These are phyloP conservation scores for Cyathus striatus DNA, from an alignment of 768 basidiomycete genomes.

Conservation along the genomic window DNA sequence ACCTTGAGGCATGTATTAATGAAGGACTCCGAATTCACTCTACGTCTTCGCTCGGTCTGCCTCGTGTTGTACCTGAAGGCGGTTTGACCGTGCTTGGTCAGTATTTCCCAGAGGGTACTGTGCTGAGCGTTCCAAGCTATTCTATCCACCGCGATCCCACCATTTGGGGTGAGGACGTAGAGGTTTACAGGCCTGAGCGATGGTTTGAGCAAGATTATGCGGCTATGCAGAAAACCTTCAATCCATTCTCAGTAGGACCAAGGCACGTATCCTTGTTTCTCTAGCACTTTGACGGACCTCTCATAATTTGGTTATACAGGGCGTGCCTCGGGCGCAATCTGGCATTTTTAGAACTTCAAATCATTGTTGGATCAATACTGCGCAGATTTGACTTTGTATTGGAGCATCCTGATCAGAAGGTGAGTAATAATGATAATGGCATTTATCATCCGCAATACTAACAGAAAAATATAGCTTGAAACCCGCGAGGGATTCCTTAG, in stretches of 20 bases:
- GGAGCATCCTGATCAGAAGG: conserved; percentile 50
- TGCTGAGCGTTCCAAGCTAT: conserved; percentile 78
- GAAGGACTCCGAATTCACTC: conserved; percentile 84
- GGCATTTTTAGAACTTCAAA: conserved; percentile 71
- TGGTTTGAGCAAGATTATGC: conserved; percentile 73
- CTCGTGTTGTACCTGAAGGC: conserved; percentile 70
- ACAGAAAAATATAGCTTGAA: conserved; percentile 40
- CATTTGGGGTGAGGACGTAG: conserved; percentile 78
- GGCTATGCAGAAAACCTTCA: conserved; percentile 67
- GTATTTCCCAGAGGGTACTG: conserved; percentile 67
- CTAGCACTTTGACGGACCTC: conserved; percentile 2
- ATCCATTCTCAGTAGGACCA: conserved; percentile 83
- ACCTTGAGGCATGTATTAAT: conserved; percentile 84
- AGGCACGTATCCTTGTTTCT: conserved; percentile 35
- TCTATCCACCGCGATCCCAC: conserved; percentile 70
- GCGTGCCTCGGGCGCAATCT: conserved; percentile 84
- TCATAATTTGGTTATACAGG: conserved; percentile 25
- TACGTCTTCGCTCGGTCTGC: conserved; percentile 79
- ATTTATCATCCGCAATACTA: conserved; percentile 1
- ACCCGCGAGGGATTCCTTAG: conserved; percentile 85
- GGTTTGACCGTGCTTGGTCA: conserved; percentile 57
- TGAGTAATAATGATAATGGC: conserved; percentile 25
- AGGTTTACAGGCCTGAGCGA: conserved; percentile 74
- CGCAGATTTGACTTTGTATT: conserved; percentile 73
- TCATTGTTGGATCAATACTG: conserved; percentile 79